Base-by-base conservation (phyloP, 2,329 filamentous ascomycete genomes). In the Colletotrichum chlorophyti region DNA sequence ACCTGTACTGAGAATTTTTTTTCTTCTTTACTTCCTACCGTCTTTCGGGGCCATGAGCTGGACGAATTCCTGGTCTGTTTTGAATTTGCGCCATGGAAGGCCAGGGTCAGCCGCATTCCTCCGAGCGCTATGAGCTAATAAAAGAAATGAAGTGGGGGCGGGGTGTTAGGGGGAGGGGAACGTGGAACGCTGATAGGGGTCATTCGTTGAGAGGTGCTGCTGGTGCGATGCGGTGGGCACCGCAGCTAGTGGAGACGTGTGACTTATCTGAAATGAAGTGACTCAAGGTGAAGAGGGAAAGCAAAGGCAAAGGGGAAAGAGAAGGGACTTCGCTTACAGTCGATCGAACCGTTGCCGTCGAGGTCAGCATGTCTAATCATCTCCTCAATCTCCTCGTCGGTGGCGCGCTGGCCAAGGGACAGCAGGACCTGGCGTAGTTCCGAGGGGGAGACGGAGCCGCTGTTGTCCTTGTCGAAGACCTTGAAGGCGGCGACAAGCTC, bases 331-430 rank as follows among this genome's bases (percentile, higher is more conserved):
- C 32, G 43, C 60, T 59, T 35, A 63, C 61, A 63, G 37, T 63
- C 61, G 23, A 63, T 63, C 15, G 61, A 63, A 15, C 61, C 61
- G 32, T 63, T 63, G 45, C 61, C 59, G 29, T 63, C 61, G 37
- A 63, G 50, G 19, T 63, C 61, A 35, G 61, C 61, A 21, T 62
- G 59, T 29, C 27, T 62, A 27, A 63, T 61, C 61, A 63, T 63
- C 46, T 63, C 61, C 50, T 63, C 61, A 46, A 63, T 63, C 59
- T 63, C 61, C 45, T 63, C 61, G 32, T 63, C 61, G 17, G 61
- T 59, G 42, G 60, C 54, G 49, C 54, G 60, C 61, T 63, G 59
- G n/a, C 61, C 61, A 23, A 63, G 53, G 19, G 61, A 63, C 41
- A 62, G 45, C 23, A 63, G 59, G 29, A 63, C 61, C 53, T 61